phyloP scores from a whole-genome alignment of 345 rosid genomes.

The Erodium maritimum region DNA sequence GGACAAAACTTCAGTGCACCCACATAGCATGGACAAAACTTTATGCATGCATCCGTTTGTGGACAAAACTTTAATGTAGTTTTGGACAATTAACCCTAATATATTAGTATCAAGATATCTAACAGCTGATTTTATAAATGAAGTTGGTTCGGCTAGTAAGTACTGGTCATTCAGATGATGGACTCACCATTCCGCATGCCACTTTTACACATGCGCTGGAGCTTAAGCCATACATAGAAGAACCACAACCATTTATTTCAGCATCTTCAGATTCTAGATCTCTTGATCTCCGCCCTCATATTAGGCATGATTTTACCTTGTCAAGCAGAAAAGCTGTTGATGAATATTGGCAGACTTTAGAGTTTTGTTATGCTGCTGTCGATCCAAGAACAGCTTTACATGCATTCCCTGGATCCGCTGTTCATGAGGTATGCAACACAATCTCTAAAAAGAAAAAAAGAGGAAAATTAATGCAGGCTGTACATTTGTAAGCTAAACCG shows the following conservation, averaged over 20 bases:
- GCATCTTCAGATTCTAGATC: conserved; percentile 33
- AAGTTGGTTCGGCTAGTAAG: conserved; percentile 74
- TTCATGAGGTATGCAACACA: conserved; percentile 54
- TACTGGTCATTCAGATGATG: conserved; percentile 36
- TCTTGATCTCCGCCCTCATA: conserved; percentile 84
- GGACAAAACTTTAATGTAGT: too few species aligned
- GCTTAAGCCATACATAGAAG: conserved; percentile 87
- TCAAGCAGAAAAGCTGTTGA: conserved; percentile 67
- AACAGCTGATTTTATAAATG: conserved; percentile 16
- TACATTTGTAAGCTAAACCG: background rate
- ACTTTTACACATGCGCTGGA: conserved; percentile 64
- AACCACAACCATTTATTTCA: conserved; percentile 46
- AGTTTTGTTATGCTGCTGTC: conserved; percentile 89
- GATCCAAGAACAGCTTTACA: conserved; percentile 69
- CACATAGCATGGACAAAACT: too few species aligned
- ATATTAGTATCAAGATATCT: conserved; percentile 7
- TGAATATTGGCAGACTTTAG: conserved; percentile 90
- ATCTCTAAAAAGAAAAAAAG: too few species aligned
- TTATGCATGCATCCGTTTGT: too few species aligned
- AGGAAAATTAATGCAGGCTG: too few species aligned
- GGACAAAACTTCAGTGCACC: too few species aligned
- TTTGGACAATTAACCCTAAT: too few species aligned
- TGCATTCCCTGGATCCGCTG: conserved; percentile 93
- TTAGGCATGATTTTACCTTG: conserved; percentile 76
- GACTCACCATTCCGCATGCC: conserved; percentile 36